These are phyloP conservation scores for Rhodotorula sp. DNA, from an alignment of 1,284 basidiomycete genomes.

Conservation along the genomic window DNA sequence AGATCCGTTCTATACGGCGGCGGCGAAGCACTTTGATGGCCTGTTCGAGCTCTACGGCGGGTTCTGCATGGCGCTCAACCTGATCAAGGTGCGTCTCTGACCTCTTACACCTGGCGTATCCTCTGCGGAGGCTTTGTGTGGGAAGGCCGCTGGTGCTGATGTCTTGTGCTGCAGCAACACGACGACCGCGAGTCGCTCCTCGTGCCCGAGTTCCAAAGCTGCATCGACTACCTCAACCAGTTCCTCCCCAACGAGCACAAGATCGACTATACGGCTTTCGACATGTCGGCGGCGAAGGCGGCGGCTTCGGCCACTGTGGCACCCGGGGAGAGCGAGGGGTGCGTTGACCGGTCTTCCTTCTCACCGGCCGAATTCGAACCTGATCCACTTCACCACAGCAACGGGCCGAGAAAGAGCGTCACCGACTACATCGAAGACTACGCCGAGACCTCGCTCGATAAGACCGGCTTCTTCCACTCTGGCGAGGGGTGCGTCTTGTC, in stretches of 20 bases:
- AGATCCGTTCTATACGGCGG: slow-evolving; percentile 93
- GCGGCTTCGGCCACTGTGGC: too few species aligned
- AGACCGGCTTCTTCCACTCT: slow-evolving; percentile 89
- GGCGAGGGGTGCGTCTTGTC: slow-evolving; percentile 45
- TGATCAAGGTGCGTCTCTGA: slow-evolving; percentile 72
- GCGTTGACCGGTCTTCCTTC: background rate
- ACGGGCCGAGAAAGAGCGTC: slow-evolving; percentile 68
- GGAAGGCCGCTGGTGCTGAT: too few species aligned
- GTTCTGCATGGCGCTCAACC: slow-evolving; percentile 89
- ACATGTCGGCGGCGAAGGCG: slow-evolving; percentile 60
- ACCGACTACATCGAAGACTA: slow-evolving; percentile 94
- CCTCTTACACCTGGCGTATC: background rate
- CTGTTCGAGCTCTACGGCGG: slow-evolving; percentile 86
- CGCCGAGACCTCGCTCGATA: slow-evolving; percentile 87
- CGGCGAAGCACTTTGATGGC: slow-evolving; percentile 89
- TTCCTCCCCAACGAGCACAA: slow-evolving; percentile 82
- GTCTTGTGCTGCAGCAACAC: slow-evolving; percentile 47
- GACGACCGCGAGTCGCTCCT: slow-evolving; percentile 88
- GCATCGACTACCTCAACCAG: slow-evolving; percentile 90
- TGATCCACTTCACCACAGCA: too few species aligned
- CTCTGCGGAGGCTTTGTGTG: background rate
- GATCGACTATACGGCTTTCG: slow-evolving; percentile 92
- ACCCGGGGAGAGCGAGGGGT: background rate
- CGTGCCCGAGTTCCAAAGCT: slow-evolving; percentile 85
- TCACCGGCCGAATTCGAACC: background rate